These are phyloP conservation scores for Lichtheimia hyalospora DNA, from an alignment of 371 early-diverging fungal species.

Conservation along the genomic window DNA sequence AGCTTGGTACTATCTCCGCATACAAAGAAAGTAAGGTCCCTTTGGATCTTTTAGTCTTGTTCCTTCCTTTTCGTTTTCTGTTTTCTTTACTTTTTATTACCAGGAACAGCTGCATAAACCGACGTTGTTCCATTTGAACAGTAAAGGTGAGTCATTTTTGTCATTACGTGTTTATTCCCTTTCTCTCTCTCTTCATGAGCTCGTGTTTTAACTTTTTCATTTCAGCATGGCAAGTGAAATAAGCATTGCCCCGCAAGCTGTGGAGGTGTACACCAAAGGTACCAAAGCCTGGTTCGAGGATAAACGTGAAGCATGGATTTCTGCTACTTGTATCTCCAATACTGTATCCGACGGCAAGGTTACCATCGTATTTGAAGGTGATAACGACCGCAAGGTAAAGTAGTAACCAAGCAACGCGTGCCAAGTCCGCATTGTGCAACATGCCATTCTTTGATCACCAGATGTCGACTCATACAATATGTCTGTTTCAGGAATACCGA, in stretches of 20 bases:
- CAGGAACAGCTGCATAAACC: no score
- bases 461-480: neutral
- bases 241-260: slow-evolving; percentile 22
- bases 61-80: no score
- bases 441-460: neutral
- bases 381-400: slow-evolving; percentile 53
- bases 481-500: slow-evolving; percentile 59
- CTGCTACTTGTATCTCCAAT: slow-evolving; percentile 59
- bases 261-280: slow-evolving; percentile 68
- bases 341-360: slow-evolving; percentile 47
- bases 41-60: no score
- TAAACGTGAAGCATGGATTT: slow-evolving; percentile 79
- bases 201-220: neutral
- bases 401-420: neutral
- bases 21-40: no score
- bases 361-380: slow-evolving; percentile 59
- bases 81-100: no score
- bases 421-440: no score
- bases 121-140: no score
- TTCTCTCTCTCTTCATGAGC: neutral
- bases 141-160: no score
- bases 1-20: no score
- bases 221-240: slow-evolving; percentile 9
- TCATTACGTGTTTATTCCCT: no score
- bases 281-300: slow-evolving; percentile 89